phyloP scores from a whole-genome alignment of 495 filamentous ascomycete genomes.

The Penicillium soppii region DNA sequence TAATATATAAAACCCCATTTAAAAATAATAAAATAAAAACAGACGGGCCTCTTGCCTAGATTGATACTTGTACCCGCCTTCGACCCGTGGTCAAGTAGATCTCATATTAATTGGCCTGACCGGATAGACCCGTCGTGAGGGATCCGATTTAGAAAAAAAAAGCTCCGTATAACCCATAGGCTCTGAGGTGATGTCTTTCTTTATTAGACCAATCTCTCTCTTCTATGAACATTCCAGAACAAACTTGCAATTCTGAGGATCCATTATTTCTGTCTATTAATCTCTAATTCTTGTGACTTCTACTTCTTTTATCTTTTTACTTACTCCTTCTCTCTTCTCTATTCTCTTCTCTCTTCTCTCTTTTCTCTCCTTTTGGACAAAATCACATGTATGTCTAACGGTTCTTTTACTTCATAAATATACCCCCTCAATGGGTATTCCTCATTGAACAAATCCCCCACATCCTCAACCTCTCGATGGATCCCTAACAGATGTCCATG shows the following conservation, averaged over 20 bases:
- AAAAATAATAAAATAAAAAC: not conserved
- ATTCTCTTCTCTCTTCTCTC: conserved; percentile 7
- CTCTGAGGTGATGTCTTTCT: conserved; percentile 16
- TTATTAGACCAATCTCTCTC: conserved; percentile 6
- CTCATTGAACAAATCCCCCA: not conserved
- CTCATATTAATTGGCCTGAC: conserved; percentile 27
- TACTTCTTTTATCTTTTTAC: conserved; percentile 11
- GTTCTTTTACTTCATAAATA: conserved; percentile 17
- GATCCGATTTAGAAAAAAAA: conserved; percentile 29
- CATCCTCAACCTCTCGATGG: conserved; percentile 20
- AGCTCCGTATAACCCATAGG: conserved; percentile 22
- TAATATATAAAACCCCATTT: too few relatives aligned
- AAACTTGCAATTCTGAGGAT: conserved; percentile 14
- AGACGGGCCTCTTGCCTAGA: conserved; percentile 13
- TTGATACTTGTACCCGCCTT: conserved; percentile 24
- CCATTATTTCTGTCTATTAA: conserved; percentile 1
- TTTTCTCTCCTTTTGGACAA: conserved; percentile 1
- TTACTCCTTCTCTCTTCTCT: conserved; percentile 4
- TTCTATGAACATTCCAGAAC: conserved; percentile 30
- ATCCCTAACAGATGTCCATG: conserved; percentile 41
- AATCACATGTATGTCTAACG: conserved; percentile 33
- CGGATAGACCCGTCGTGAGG: conserved; percentile 35
- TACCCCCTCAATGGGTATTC: conserved; percentile 3
- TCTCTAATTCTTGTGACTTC: conserved; percentile 5
- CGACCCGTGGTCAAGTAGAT: conserved; percentile 24